Evolutionary conservation across 2,329 filamentous ascomycete genomes (phyloP).

Genomic region (Cladorrhinum sp.): DNA sequence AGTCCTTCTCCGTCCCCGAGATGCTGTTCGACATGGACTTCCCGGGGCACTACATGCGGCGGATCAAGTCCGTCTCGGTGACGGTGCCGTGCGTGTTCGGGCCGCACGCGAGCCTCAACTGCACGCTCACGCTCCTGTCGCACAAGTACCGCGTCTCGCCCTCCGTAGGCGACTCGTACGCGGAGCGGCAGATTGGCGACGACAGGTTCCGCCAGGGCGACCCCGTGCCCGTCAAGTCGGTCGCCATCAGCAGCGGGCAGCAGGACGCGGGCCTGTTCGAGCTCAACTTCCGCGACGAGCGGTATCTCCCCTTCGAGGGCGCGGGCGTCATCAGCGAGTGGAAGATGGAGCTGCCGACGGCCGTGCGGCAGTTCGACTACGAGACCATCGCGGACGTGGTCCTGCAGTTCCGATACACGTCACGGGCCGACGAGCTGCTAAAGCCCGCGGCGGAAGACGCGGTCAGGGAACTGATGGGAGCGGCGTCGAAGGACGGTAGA

Average conservation of each 20-base stretch:
- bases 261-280: conserved; percentile 36
- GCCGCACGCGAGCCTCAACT: conserved; percentile 31
- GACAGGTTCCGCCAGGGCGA: conserved; percentile 28
- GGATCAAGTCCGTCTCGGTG: conserved; percentile 34
- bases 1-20: conserved; percentile 34
- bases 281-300: conserved; percentile 30
- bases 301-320: conserved; percentile 38
- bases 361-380: conserved; percentile 33
- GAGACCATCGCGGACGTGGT: conserved; percentile 34
- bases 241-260: conserved; percentile 25
- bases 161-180: too few species aligned
- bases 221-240: conserved; percentile 27
- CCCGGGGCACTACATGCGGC: conserved; percentile 39
- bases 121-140: conserved; percentile 24
- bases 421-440: too few species aligned
- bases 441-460: too few species aligned
- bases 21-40: conserved; percentile 37
- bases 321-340: conserved; percentile 35
- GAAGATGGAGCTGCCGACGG: conserved; percentile 32
- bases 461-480: too few species aligned
- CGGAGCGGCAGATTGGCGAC: neutral
- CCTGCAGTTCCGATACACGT: conserved; percentile 36
- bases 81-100: conserved; percentile 33
- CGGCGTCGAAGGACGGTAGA: too few species aligned
- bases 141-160: conserved; percentile 21